These are phyloP conservation scores for Backusella luteola DNA, from an alignment of 192 early-diverging fungal genomes.

Conservation along the genomic window DNA sequence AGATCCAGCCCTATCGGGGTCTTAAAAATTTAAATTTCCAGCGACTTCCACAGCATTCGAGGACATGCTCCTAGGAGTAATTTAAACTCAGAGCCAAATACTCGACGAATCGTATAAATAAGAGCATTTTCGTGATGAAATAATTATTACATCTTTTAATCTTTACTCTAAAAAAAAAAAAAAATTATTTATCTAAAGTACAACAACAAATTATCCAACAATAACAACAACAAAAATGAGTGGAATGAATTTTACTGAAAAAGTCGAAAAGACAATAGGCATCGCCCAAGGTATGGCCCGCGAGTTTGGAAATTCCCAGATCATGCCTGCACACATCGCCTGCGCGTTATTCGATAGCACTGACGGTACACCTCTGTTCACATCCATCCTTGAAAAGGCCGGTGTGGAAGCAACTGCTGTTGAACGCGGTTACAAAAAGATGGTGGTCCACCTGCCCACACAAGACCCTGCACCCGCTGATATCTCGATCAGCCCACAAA, in stretches of 20 bases:
- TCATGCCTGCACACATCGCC: slow-evolving; percentile 83
- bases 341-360: slow-evolving; percentile 77
- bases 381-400: slow-evolving; percentile 75
- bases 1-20: neutral
- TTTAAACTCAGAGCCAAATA: neutral
- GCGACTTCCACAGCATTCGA: neutral
- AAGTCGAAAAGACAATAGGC: slow-evolving; percentile 69
- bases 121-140: neutral
- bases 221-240: slow-evolving; percentile 34
- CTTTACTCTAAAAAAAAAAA: neutral
- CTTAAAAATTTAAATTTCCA: neutral
- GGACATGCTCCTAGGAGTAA: neutral
- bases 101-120: neutral
- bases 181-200: neutral
- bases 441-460: slow-evolving; percentile 74
- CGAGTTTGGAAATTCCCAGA: slow-evolving; percentile 72
- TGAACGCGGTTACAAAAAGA: slow-evolving; percentile 79
- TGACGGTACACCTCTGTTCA: slow-evolving; percentile 77
- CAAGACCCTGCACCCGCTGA: slow-evolving; percentile 86
- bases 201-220: neutral
- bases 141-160: neutral
- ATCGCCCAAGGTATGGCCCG: slow-evolving; percentile 64
- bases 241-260: slow-evolving; percentile 82
- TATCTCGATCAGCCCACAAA: slow-evolving; percentile 59
- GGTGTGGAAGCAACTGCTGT: slow-evolving; percentile 75